Percentiles rank a stretch among this genome's conserved stretches.
These are phyloP conservation scores for Pezicula radicicola DNA, from an alignment of 2,329 filamentous ascomycete genomes.

Conservation along the genomic window DNA sequence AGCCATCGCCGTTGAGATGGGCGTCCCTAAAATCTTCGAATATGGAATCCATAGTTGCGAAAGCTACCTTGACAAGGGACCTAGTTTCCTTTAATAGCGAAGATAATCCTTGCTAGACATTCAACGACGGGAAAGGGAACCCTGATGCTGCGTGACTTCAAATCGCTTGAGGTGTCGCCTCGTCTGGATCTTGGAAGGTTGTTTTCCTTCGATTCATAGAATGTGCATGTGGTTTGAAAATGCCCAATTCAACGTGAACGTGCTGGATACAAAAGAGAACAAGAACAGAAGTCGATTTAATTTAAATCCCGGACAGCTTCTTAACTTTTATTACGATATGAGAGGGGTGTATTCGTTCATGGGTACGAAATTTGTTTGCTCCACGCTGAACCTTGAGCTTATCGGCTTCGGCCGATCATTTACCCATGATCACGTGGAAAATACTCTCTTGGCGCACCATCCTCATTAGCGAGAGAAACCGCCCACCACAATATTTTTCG, in stretches of 20 bases:
- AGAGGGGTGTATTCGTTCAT: too few relatives aligned
- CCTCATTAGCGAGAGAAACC: not conserved
- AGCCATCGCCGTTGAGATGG: slow-evolving; percentile 63
- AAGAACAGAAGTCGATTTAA: too few relatives aligned
- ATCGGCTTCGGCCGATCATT: too few relatives aligned
- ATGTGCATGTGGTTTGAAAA: not conserved
- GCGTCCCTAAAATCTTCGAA: slow-evolving; percentile 66
- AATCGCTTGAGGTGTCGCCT: slow-evolving; percentile 2
- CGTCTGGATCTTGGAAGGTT: not conserved
- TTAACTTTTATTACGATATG: too few relatives aligned
- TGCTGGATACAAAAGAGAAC: too few relatives aligned
- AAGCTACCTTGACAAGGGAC: too few relatives aligned
- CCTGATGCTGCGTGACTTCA: slow-evolving; percentile 8
- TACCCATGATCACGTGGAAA: not conserved
- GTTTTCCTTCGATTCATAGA: not conserved
- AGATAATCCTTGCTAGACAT: too few relatives aligned
- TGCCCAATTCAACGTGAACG: not conserved
- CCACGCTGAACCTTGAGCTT: too few relatives aligned
- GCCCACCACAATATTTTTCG: not conserved
- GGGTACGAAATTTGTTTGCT: too few relatives aligned
- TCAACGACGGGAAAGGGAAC: not conserved
- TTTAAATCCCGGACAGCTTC: too few relatives aligned
- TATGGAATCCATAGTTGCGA: not conserved
- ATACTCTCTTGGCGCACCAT: not conserved
- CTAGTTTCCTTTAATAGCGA: too few relatives aligned